A percentile compares a stretch with the other conserved stretches of the same genome.
Conservation (phyloP, 352 stramenopile species). For the Phytophthora tubulina region DNA sequence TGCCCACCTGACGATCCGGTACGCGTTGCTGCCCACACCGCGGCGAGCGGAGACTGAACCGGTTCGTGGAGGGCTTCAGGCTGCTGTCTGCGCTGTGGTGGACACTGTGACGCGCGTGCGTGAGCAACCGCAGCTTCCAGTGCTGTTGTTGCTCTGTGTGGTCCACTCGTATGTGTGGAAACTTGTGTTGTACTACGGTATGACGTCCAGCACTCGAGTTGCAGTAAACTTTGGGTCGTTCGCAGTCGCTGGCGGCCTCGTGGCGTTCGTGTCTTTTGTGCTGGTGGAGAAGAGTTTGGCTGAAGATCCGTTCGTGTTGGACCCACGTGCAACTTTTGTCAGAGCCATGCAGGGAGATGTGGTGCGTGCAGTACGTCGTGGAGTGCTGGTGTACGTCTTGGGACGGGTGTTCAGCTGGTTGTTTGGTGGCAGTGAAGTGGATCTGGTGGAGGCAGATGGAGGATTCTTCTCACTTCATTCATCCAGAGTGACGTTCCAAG, state of each 20-base stretch:
- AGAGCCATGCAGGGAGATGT: conserved; percentile 49
- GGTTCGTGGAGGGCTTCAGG: conserved; percentile 43
- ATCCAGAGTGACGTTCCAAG: conserved; percentile 48
- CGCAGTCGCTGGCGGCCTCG: conserved; percentile 44
- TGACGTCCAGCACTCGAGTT: conserved; percentile 27
- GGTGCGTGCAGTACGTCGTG: conserved; percentile 56
- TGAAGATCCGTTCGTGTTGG: conserved; percentile 62
- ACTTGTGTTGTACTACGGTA: conserved; percentile 46
- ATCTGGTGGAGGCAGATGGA: neutral
- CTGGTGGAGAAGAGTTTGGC: conserved; percentile 51
- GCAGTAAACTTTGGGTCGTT: conserved; percentile 46
- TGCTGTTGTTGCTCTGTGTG: conserved; percentile 56
- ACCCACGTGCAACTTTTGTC: conserved; percentile 52
- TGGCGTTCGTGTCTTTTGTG: conserved; percentile 59
- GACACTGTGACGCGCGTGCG: conserved; percentile 45
- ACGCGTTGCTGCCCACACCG: conserved; percentile 53
- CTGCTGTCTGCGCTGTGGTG: conserved; percentile 43
- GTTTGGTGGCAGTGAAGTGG: conserved; percentile 14
- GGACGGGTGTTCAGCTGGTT: conserved; percentile 36
- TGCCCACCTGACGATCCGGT: conserved; percentile 52
- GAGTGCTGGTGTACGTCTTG: conserved; percentile 50
- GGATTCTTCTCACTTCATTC: conserved; percentile 41
- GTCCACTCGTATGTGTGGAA: conserved; percentile 66
- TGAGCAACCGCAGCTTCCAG: conserved; percentile 56
- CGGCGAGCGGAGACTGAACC: conserved; percentile 37